Base-by-base conservation (phyloP, 2,329 filamentous ascomycete species). In the Neonectria hederae region DNA sequence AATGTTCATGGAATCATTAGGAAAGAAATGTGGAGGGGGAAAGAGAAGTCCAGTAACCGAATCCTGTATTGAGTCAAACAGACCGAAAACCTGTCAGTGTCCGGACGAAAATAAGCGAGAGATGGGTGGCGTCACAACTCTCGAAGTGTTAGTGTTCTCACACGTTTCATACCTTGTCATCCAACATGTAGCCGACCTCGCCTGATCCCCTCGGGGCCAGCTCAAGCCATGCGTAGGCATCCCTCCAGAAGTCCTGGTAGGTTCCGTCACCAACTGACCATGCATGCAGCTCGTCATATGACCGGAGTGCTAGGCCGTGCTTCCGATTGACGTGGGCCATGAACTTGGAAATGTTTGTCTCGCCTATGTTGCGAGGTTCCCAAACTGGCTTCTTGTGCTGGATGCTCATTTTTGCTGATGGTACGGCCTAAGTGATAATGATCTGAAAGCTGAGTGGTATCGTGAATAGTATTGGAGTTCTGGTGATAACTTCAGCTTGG, bases 181-280 rank as follows among this genome's bases (percentile, higher is more conserved):
- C 13, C 24, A 63, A 6, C 1, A 63, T 42, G 4, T 11, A 6
- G 7, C 43, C 28, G 5, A 26, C 28, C 9, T 51, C 24, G 10
- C 8, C 22, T 13, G 54, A 40, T 49, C n/a, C 26, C 14, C 7
- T 24, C 4, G 59, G 59, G 24, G 53, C 32, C 5, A 65, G 21
- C 28, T 62, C 30, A 1, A 65, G 49, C 63, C 63, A 65, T 4
- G 19, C 17, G 26, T 51, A 65, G 5, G 63, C 63, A 59, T 62
- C 63, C 21, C 54, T 52, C 63, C 63, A 65, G 17, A 65, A 65
- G 17, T 52, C 54, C 2, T 51, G 26, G 26, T 59, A 55, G 10
- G 48, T 62, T 1, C 13, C 14, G 4, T n/a, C 48, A 5, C n/a
- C 63, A 2, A 65, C 59, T 1, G 63, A 65, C 63, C 63, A 65